phyloP scores from a whole-genome alignment of 2,329 filamentous ascomycete species.

The Microascus cirrosus region DNA sequence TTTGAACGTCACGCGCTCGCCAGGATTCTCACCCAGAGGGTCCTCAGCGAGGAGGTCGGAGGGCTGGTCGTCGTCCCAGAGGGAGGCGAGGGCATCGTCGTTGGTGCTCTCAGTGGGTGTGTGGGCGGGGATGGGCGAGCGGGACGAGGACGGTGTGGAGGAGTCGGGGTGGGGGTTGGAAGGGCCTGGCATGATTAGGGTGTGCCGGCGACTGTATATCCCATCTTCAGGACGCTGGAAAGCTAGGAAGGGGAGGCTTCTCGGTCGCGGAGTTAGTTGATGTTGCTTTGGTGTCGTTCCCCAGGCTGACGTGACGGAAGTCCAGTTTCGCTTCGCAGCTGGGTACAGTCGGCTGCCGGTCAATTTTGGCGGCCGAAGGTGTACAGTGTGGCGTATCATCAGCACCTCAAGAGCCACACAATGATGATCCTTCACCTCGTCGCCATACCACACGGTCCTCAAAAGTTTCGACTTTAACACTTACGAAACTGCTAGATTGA shows the following conservation, averaged over 20 bases:
- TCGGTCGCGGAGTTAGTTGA: not conserved
- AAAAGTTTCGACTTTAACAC: not conserved
- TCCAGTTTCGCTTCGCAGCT: not conserved
- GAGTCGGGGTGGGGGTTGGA: conserved; percentile 20
- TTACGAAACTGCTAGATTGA: not conserved
- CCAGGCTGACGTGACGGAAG: not conserved
- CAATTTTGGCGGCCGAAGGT: not conserved
- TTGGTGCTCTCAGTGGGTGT: conserved; percentile 3
- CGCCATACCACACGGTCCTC: not conserved
- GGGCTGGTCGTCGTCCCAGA: conserved; percentile 25
- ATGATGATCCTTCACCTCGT: not conserved
- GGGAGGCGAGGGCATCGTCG: conserved; percentile 35
- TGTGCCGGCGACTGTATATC: not conserved
- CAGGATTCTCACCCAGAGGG: conserved; percentile 37
- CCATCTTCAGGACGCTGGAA: conserved; percentile 4
- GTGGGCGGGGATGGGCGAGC: conserved; percentile 11
- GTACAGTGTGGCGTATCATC: not conserved
- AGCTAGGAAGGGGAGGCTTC: not conserved
- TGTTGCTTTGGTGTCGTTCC: not conserved
- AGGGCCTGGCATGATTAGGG: conserved; percentile 25
- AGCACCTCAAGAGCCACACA: not conserved
- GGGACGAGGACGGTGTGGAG: conserved; percentile 23
- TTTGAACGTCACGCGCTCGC: conserved; percentile 57
- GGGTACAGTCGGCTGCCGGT: not conserved
- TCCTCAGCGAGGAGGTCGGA: conserved; percentile 39